phyloP scores from a whole-genome alignment of 2,329 filamentous ascomycete species.

The Verticillium albo-atrum region DNA sequence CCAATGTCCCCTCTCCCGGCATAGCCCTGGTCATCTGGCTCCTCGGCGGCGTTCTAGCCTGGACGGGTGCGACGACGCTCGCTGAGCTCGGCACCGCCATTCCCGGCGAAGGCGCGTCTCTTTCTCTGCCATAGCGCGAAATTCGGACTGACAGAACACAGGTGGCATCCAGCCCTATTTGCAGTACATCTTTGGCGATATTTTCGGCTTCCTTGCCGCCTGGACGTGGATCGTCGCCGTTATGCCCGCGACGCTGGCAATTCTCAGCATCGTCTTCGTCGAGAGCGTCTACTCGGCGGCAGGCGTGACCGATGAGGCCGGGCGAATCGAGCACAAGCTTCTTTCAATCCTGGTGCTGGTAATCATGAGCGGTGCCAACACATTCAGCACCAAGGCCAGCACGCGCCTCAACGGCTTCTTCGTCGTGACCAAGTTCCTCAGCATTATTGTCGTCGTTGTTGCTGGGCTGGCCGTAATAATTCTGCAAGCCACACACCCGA shows the following conservation, averaged over 20 bases:
- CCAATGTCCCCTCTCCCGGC: conserved; percentile 58
- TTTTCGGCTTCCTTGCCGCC: conserved; percentile 57
- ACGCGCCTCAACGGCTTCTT: conserved; percentile 53
- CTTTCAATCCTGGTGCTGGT: conserved; percentile 43
- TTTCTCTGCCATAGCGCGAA: background rate
- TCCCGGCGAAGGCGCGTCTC: conserved; percentile 47
- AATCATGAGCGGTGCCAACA: conserved; percentile 46
- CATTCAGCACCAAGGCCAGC: conserved; percentile 50
- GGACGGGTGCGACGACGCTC: conserved; percentile 59
- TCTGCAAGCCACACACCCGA: conserved; percentile 30
- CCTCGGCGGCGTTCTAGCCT: conserved; percentile 56
- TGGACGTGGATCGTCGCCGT: conserved; percentile 64
- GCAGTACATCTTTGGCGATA: conserved; percentile 55
- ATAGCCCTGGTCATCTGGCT: conserved; percentile 56
- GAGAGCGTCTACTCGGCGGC: conserved; percentile 52
- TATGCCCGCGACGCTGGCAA: conserved; percentile 61
- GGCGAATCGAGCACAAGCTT: conserved; percentile 42
- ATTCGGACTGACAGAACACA: conserved; percentile 9
- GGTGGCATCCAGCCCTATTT: conserved; percentile 61
- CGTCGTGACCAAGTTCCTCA: conserved; percentile 48
- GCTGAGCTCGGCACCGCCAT: conserved; percentile 61
- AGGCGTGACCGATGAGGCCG: conserved; percentile 39
- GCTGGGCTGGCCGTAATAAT: conserved; percentile 43
- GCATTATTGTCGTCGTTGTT: conserved; percentile 41
- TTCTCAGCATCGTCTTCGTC: conserved; percentile 60